A percentile compares a stretch with the other conserved stretches of the same genome.
phyloP scores from a whole-genome alignment of 345 rosid genomes.

The Linum trigynum region DNA sequence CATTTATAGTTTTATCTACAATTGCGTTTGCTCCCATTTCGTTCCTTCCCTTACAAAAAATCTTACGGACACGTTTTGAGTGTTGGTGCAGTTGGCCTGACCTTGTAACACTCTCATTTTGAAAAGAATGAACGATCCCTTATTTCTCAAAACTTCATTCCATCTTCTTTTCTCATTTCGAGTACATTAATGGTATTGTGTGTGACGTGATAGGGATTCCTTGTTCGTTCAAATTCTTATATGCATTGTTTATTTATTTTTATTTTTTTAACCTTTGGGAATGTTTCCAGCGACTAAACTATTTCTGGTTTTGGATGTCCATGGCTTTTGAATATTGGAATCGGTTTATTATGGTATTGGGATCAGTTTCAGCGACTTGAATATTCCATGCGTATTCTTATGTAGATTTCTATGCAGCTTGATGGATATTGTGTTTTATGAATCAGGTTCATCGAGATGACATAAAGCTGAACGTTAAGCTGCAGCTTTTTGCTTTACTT shows the following conservation, averaged over 20 bases:
- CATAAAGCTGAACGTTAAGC: slow-evolving; percentile 57
- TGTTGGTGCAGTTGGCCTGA: too few species aligned
- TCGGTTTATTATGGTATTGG: neutral
- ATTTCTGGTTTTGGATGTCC: neutral
- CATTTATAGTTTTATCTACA: neutral
- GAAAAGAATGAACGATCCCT: neutral
- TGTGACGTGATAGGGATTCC: too few species aligned
- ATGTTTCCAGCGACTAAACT: too few species aligned
- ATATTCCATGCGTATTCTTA: neutral
- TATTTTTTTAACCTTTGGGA: too few species aligned
- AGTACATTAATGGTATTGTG: neutral
- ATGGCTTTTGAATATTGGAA: neutral
- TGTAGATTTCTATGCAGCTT: slow-evolving; percentile 12
- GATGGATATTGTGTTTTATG: slow-evolving; percentile 10
- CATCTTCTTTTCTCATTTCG: neutral
- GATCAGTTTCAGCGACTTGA: neutral
- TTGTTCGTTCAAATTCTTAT: too few species aligned
- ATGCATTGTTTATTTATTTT: too few species aligned
- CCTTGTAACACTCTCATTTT: too few species aligned
- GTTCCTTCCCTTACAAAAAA: neutral
- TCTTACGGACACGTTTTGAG: too few species aligned
- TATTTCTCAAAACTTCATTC: neutral
- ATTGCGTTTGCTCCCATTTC: neutral
- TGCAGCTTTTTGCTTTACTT: slow-evolving; percentile 63
- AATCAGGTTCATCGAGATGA: slow-evolving; percentile 77